These are phyloP conservation scores for Sclerotiophoma versabilis DNA, from an alignment of 2,329 filamentous ascomycete genomes.

Conservation along the genomic window DNA sequence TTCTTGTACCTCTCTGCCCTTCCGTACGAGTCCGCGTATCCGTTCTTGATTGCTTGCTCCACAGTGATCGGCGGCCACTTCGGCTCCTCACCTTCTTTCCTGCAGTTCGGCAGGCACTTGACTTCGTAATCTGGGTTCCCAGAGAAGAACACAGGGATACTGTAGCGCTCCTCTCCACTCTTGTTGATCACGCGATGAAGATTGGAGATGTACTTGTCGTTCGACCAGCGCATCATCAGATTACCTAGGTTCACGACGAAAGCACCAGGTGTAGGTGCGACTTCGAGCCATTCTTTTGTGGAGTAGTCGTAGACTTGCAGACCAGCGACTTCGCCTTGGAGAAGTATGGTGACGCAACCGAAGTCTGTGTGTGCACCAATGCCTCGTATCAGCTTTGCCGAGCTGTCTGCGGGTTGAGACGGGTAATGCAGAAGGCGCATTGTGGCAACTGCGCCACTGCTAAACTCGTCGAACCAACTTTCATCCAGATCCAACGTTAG, in stretches of 20 bases:
- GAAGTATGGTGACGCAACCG: constrained; percentile 51
- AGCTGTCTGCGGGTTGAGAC: constrained; percentile 39
- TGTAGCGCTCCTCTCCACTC: constrained; percentile 46
- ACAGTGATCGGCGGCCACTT: constrained; percentile 56
- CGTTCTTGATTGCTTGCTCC: constrained; percentile 49
- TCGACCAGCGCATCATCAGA: constrained; percentile 53
- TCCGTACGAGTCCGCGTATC: constrained; percentile 55
- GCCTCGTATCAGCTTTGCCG: constrained; percentile 45
- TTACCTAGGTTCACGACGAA: constrained; percentile 83
- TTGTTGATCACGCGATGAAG: constrained; percentile 54
- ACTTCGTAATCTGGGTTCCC: constrained; percentile 55
- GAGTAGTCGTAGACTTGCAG: constrained; percentile 79
- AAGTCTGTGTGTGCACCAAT: constrained; percentile 56
- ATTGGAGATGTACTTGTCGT: constrained; percentile 53
- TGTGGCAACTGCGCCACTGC: constrained; percentile 48
- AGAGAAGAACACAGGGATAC: constrained; percentile 50
- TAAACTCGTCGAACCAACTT: constrained; percentile 49
- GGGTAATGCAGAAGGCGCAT: constrained; percentile 56
- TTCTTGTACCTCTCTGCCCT: constrained; percentile 52
- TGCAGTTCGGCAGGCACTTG: constrained; percentile 53
- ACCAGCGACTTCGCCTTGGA: constrained; percentile 59
- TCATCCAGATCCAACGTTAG: constrained; percentile 50
- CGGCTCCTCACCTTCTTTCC: constrained; percentile 40
- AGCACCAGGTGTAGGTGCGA: constrained; percentile 75
- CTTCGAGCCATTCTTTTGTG: constrained; percentile 78